Evolutionary conservation across 1,284 basidiomycete species (phyloP).

Genomic region (Microbotryomycetes sp.): DNA sequence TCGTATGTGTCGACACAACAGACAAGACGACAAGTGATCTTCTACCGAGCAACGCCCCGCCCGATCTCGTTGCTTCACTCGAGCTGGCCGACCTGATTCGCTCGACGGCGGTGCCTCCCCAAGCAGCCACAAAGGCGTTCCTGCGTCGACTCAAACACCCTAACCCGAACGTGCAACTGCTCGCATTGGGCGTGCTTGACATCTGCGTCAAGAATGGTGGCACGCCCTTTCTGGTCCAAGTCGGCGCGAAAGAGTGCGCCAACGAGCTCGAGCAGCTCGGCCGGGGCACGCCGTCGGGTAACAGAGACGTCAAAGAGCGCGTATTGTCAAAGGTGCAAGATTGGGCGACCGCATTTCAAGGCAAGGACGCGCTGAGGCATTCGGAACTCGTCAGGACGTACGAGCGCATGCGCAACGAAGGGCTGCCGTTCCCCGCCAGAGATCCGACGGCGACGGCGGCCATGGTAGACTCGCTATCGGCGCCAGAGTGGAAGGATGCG

Average conservation of each 20-base stretch:
- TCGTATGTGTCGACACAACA: slow-evolving; percentile 41
- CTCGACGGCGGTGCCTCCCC: slow-evolving; percentile 76
- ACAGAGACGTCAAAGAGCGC: slow-evolving; percentile 77
- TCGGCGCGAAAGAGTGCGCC: slow-evolving; percentile 52
- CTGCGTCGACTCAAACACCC: slow-evolving; percentile 82
- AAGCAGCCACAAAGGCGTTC: slow-evolving; percentile 80
- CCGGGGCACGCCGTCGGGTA: slow-evolving; percentile 42
- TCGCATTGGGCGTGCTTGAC: slow-evolving; percentile 56
- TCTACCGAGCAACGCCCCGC: slow-evolving; percentile 51
- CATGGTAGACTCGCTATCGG: slow-evolving; percentile 75
- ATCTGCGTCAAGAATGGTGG: slow-evolving; percentile 97
- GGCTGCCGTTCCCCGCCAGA: slow-evolving; percentile 73
- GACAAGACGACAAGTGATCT: slow-evolving; percentile 89
- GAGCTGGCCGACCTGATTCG: slow-evolving; percentile 96
- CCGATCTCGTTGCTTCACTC: slow-evolving; percentile 55
- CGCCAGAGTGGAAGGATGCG: slow-evolving; percentile 95
- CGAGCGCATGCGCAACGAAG: slow-evolving; percentile 64
- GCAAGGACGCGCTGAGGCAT: slow-evolving; percentile 63
- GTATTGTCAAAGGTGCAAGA: slow-evolving; percentile 77
- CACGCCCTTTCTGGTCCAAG: slow-evolving; percentile 75
- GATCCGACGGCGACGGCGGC: slow-evolving; percentile 63
- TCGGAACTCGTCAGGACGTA: slow-evolving; percentile 62
- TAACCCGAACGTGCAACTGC: slow-evolving; percentile 65
- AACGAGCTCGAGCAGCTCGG: slow-evolving; percentile 85
- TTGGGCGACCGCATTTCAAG: slow-evolving; percentile 86